A percentile compares a stretch with the other conserved stretches of the same genome.
Conservation (phyloP, 1,284 basidiomycete genomes). For the Heliocybe sulcata region DNA sequence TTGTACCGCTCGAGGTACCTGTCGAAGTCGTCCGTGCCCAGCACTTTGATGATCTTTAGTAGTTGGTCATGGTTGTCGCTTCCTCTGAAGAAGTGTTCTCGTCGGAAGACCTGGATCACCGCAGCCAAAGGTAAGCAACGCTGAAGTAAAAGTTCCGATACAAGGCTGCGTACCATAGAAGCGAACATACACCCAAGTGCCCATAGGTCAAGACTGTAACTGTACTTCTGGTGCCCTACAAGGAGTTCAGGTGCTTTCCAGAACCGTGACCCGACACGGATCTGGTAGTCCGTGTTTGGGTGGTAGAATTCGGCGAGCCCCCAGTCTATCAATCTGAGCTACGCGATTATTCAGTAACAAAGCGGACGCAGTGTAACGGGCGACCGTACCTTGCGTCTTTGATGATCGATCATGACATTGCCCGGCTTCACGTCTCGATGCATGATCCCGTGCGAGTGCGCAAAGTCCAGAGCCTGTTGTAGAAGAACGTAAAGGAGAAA, state of each 20-base stretch:
- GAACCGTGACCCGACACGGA: conserved; percentile 85
- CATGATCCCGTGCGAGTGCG: conserved; percentile 86
- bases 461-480: conserved; percentile 74
- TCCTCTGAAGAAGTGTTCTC: conserved; percentile 88
- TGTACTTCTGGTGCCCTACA: conserved; percentile 83
- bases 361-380: neutral
- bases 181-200: conserved; percentile 87
- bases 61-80: conserved; percentile 88
- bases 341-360: conserved; percentile 3
- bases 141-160: conserved; percentile 12
- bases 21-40: conserved; percentile 82
- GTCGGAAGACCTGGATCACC: conserved; percentile 65
- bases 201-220: conserved; percentile 86
- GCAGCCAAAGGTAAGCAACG: neutral
- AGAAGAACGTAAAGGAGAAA: conserved; percentile 5
- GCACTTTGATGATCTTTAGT: conserved; percentile 81
- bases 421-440: conserved; percentile 90
- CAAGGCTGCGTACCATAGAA: conserved; percentile 55
- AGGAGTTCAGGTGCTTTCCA: conserved; percentile 88
- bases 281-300: conserved; percentile 81
- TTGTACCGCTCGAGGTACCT: conserved; percentile 64
- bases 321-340: conserved; percentile 88
- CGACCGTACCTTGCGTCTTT: conserved; percentile 57
- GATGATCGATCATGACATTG: conserved; percentile 89
- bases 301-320: conserved; percentile 91